Evolutionary conservation across 108 stramenopile species (phyloP), one percentile per base, ranked within the genome.

Genomic region (Nitzschia sp.): DNA sequence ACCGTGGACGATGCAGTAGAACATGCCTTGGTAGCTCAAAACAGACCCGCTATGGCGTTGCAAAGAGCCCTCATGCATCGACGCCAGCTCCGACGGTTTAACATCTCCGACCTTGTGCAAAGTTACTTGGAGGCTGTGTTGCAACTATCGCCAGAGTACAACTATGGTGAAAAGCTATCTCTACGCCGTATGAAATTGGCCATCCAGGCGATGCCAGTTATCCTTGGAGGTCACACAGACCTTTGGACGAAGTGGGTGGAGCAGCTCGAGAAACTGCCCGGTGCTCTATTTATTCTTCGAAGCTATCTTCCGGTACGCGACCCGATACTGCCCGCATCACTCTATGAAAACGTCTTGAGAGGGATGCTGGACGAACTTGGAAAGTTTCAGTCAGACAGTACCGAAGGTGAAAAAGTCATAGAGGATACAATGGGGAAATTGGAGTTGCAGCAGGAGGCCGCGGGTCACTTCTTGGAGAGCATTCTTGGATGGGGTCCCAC

Each of bases 271-370:
- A 54, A 69, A 37, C 75, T 90, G 12, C 89, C 87, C 29, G 92
- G 89, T 41, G 84, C 80, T 10, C 74, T 93, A 15, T 90, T 93
- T 67, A 41, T 86, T 0, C 63, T 89, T 11, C 61, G 84, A n/a
- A 80, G 88, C 24, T 71, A 83, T 68, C 63, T 93, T 15, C 89
- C 92, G 21, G 92, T 93, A 19, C 66, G 91, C 72, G 86, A 92
- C 73, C 92, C 92, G 9, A 63, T 82, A 14, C 79, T 93, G 17
- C 79, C 89, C 0, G 29, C 72, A 37, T 51, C 63, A 70, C 68
- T 93, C 0, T 93, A 84, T 76, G 80, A 81, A 38, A 76, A 75
- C 51, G 58, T 79, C 14, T 58, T 92, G 34, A 58, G 73, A 53
- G 77, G 69, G 41, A 90, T 92, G 88, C 58, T 92, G 11, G 44